Evolutionary conservation across 176 grass and related monocot species (phyloP), one percentile per base, ranked within the genome.

Genomic region (Hsuehochloa calcarea): DNA sequence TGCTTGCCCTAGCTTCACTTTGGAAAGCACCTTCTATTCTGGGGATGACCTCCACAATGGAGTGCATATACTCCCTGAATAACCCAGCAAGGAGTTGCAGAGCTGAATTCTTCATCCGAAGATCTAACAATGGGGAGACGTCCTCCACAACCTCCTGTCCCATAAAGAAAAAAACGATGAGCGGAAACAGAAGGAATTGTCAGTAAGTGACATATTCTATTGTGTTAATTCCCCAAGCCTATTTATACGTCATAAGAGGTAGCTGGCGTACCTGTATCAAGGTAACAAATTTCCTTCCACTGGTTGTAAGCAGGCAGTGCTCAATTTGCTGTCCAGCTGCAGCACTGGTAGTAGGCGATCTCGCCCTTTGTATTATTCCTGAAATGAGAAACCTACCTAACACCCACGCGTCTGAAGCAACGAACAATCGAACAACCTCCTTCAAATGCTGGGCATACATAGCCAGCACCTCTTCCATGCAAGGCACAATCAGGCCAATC

Each of bases 231-330:
- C 31, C 31, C 31, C 31, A 34, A 34, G 31, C 31, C 31, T 34
- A 34, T 34, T 34, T 34, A 34, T 34, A 34, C 31, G 3, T 34
- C 31, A 34, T 34, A 34, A 34, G 31, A 34, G 31, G 31, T 34
- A 34, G 31, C 31, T 34, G 31, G 29, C 35, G 20, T 23, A 79
- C 85, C 78, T 77, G 84, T 25, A 93, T 25, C 41, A 93, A 80
- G 6, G 82, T 90, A 20, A 72, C 45, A 14, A 88, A 62, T 39
- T 90, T 91, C 67, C 89, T 90, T 44, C 88, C 92, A 17, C 89
- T 88, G 75, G 46, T 80, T 10, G 88, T 91, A 0, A 93, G 92
- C 59, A 93, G 54, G 85, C 79, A 89, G 62, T 87, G 62, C 17
- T 81, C 73, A 16, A 40, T 58, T 10, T 83, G 43, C 26, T 8